phyloP scores from a whole-genome alignment of 1,139 yeast genomes.

The Nakaseomyces bracarensis region DNA sequence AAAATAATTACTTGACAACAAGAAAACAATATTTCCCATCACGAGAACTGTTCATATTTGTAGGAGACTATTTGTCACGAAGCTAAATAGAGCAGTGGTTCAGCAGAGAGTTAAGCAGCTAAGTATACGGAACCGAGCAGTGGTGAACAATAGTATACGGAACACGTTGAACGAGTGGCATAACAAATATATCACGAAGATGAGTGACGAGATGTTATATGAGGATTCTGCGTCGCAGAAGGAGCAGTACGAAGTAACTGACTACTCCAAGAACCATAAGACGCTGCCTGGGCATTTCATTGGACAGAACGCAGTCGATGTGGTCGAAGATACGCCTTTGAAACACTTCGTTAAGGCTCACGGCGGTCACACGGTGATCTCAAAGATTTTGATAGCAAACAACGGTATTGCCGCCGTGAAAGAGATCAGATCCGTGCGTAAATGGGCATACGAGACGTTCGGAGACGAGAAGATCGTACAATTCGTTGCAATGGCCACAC shows the following conservation, averaged over 20 bases:
- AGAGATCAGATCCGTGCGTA: constrained; percentile 92
- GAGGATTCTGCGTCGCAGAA: constrained; percentile 30
- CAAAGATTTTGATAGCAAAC: constrained; percentile 84
- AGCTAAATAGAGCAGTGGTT: constrained; percentile 3
- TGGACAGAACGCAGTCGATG: constrained; percentile 40
- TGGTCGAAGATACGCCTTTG: constrained; percentile 63
- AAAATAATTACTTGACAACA: no score
- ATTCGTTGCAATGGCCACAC: constrained; percentile 98
- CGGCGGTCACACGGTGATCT: constrained; percentile 93
- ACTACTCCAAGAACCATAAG: constrained; percentile 12
- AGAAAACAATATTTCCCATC: no score
- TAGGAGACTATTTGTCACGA: constrained; percentile 1
- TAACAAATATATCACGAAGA: constrained; percentile 11
- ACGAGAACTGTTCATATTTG: no score
- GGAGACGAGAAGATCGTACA: constrained; percentile 90
- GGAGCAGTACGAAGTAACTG: constrained; percentile 29
- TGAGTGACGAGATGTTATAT: constrained; percentile 36
- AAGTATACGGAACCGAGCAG: neutral
- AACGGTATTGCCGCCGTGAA: constrained; percentile 99
- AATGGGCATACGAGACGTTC: constrained; percentile 98
- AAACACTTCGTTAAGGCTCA: constrained; percentile 78
- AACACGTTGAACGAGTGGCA: constrained; percentile 7
- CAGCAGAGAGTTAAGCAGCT: constrained; percentile 1
- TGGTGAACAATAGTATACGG: neutral
- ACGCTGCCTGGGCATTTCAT: constrained; percentile 7